Base-by-base conservation (phyloP, 257 asterid species). In the Agastache rugosa region DNA sequence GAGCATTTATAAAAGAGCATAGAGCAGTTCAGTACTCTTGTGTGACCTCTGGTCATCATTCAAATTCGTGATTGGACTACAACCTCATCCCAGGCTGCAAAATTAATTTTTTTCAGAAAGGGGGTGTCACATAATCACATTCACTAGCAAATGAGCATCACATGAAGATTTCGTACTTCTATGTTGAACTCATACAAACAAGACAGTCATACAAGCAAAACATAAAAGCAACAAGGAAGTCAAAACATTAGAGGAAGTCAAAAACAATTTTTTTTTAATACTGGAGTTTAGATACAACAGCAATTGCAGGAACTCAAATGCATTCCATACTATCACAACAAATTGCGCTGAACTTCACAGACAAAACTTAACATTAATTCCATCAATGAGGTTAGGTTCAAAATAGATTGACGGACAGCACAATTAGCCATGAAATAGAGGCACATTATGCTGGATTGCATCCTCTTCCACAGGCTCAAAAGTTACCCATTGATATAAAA, bases 31-130 rank as follows among this genome's bases (percentile, higher is more conserved):
- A 22, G 31, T 53, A 22, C 16, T 34, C 35, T n/a, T 1, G 45
- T 59, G 45, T 19, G 63, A 61, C 27, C 62, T 50, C 15, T 14
- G 20, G 56, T 20, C 8, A 17, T 44, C 63, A n/a, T 15, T 68
- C 37, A 51, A 39, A 39, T 15, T 50, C 11, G n/a, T 37, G 60
- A 41, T 42, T 37, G 51, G 25, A 19, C 22, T 27, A 47, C 37
- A 47, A 35, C 58, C 39, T 56, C 71, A 59, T 19, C 37, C 15
- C 34, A 59, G 44, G 75, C 29, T 47, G 27, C 47, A 42, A 45
- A 60, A 1, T 51, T 19, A 37, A 12, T 12, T 19, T 42, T 29
- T 74, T 37, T 12, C 25, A 47, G 34, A 56, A 29, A 45, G 20
- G 8, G 42, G 45, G 51, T 15, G 63, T 41, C n/a, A 9, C 25